Conservation (phyloP, 2,329 filamentous ascomycete genomes). For the Mollisia scopiformis region DNA sequence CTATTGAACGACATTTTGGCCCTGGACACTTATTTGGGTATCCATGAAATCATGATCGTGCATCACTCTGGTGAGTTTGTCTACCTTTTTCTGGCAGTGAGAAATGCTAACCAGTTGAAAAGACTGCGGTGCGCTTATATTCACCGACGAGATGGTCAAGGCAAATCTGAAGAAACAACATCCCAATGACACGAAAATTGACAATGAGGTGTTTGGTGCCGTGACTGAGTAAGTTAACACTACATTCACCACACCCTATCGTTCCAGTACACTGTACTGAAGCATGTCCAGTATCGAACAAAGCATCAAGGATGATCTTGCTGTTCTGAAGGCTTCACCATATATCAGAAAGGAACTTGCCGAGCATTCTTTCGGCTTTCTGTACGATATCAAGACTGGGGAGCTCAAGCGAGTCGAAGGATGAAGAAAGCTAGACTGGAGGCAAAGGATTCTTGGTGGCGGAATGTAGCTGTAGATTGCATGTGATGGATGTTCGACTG, state of each 20-base stretch:
- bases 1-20: slow-evolving; percentile 27
- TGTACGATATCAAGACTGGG: slow-evolving; percentile 34
- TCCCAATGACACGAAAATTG: slow-evolving; percentile 25
- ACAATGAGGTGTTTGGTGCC: slow-evolving; percentile 30
- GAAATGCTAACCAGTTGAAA: background rate
- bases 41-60: slow-evolving; percentile 32
- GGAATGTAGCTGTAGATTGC: background rate
- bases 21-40: slow-evolving; percentile 24
- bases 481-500: too few relatives aligned
- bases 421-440: background rate
- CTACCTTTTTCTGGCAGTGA: too few relatives aligned
- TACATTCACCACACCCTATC: background rate
- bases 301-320: slow-evolving; percentile 31
- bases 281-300: slow-evolving; percentile 24
- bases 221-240: slow-evolving; percentile 28
- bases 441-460: background rate
- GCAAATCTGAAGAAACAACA: slow-evolving; percentile 25
- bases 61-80: slow-evolving; percentile 32
- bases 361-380: slow-evolving; percentile 22
- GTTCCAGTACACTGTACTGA: background rate
- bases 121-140: slow-evolving; percentile 32
- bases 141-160: slow-evolving; percentile 24
- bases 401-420: slow-evolving; percentile 14
- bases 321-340: slow-evolving; percentile 23
- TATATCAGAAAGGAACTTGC: slow-evolving; percentile 30